A percentile compares a stretch with the other conserved stretches of the same genome.
These are phyloP conservation scores for Knoxdaviesia capensis DNA, from an alignment of 2,329 filamentous ascomycete genomes.

Conservation along the genomic window DNA sequence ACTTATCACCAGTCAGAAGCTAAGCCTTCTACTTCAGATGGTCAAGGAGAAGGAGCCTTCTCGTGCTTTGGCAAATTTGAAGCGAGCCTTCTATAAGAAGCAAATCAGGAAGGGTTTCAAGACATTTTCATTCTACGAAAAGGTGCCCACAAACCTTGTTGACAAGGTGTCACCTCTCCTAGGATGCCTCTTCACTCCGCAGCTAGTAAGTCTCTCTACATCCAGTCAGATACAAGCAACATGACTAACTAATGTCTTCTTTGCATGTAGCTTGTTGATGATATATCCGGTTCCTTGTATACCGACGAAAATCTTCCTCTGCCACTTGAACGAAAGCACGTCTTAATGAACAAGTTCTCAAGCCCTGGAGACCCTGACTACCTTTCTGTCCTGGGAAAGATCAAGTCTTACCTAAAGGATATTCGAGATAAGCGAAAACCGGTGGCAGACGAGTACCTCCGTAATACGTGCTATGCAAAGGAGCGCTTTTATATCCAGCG, in stretches of 20 bases:
- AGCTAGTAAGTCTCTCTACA: conserved; percentile 4
- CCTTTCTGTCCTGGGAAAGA: conserved; percentile 6
- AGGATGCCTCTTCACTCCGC: conserved; percentile 3
- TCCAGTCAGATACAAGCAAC: neutral
- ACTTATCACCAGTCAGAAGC: conserved; percentile 3
- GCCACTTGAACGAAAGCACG: conserved; percentile 7
- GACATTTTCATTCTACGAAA: conserved; percentile 9
- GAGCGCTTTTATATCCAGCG: conserved; percentile 13
- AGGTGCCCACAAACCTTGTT: conserved; percentile 6
- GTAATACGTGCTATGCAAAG: conserved; percentile 8
- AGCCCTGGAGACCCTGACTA: conserved; percentile 6
- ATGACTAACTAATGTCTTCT: neutral
- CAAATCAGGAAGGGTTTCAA: conserved; percentile 2
- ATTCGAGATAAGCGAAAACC: conserved; percentile 5
- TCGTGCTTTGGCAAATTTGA: conserved; percentile 6
- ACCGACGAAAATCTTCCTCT: conserved; percentile 7
- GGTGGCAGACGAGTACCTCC: conserved; percentile 4
- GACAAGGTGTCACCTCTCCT: conserved; percentile 6
- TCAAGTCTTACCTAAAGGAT: conserved; percentile 4
- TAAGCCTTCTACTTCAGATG: conserved; percentile 6
- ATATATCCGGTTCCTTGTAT: conserved; percentile 8
- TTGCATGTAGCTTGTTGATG: conserved; percentile 8
- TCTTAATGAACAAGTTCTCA: conserved; percentile 11
- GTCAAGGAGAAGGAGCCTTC: conserved; percentile 4
- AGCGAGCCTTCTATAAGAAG: conserved; percentile 7